Conservation (phyloP, 371 early-diverging fungal genomes). For the Catenaria anguillulae region DNA sequence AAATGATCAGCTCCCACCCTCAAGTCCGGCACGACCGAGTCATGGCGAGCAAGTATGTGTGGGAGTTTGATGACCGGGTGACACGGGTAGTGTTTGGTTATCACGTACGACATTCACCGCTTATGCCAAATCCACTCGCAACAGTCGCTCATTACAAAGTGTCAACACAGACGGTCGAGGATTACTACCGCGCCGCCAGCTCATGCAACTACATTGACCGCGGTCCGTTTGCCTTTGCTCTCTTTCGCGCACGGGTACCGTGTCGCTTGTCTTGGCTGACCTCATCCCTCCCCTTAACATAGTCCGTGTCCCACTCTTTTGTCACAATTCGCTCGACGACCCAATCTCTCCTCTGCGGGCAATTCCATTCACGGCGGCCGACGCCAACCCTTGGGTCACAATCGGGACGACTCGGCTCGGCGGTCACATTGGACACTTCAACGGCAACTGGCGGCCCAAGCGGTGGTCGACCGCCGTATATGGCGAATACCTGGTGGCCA, state of each 20-base stretch:
- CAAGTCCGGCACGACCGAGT: conserved; percentile 39
- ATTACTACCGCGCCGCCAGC: conserved; percentile 69
- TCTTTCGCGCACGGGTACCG: too few relatives aligned
- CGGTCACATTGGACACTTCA: conserved; percentile 91
- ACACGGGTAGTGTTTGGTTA: conserved; percentile 57
- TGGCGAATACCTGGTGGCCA: conserved; percentile 49
- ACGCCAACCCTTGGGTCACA: conserved; percentile 62
- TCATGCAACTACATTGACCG: conserved; percentile 53
- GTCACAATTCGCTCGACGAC: conserved; percentile 80
- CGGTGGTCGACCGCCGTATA: conserved; percentile 52
- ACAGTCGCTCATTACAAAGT: too few relatives aligned
- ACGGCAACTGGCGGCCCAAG: conserved; percentile 32
- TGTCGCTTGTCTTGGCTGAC: too few relatives aligned
- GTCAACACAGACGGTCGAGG: conserved; percentile 52
- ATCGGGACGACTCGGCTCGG: conserved; percentile 74
- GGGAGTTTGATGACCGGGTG: conserved; percentile 62
- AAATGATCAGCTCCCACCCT: conserved; percentile 32
- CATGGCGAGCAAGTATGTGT: conserved; percentile 31
- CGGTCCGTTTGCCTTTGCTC: too few relatives aligned
- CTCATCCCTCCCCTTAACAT: too few relatives aligned
- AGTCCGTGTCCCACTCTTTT: conserved; percentile 60
- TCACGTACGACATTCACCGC: too few relatives aligned
- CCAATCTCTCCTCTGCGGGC: conserved; percentile 58
- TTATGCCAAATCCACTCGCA: too few relatives aligned
- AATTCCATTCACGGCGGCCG: conserved; percentile 59